Base-by-base conservation (phyloP, 805 yeast species). In the Yarrowia sp. region DNA sequence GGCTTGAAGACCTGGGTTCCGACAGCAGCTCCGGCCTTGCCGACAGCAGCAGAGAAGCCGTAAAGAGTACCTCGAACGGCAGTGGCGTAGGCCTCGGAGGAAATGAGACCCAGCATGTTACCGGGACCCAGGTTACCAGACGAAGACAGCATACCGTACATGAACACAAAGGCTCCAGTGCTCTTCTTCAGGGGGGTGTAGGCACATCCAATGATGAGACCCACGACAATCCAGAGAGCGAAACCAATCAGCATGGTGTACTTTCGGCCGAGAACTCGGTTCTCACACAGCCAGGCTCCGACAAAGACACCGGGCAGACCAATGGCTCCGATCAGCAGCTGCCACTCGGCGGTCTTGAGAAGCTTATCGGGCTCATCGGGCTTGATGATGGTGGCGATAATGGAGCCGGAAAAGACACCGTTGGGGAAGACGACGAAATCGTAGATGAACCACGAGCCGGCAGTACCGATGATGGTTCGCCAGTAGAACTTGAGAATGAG, bases 11-110 rank as follows among this genome's bases (percentile, higher is more conserved):
- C 84, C 75, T 87, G 85, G 32, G 92, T 89, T 38, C 95, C 95
- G 22, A 89, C 87, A 26, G 89, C 92, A n/a, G 94, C 95, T 69
- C 95, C 96, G 35, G 88, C 89, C 77, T 90, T 90, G 69, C 95
- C 95, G 59, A 89, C 80, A 3, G 93, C 95, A 46, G 95, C 95
- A 58, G 89, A 83, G 26, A 90, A 72, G 46, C 94, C 94, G 73
- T 90, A 90, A 63, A 85, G 81, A 0, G 92, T 87, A 46, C 93
- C 94, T 77, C 95, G 82, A 52, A 90, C 86, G 14, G 91, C 89
- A 8, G 93, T 88, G 19, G 95, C 92, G 73, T 82, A 90, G 5
- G 86, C 82, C 77, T 90, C 94, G 35, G 90, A 84, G 11, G 89
- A 82, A 1, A 82, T 79, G 69, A 90, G 81, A 12, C 94, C 94